Evolutionary conservation across 768 basidiomycete species (phyloP).

Genomic region (Boletus coccyginus): DNA sequence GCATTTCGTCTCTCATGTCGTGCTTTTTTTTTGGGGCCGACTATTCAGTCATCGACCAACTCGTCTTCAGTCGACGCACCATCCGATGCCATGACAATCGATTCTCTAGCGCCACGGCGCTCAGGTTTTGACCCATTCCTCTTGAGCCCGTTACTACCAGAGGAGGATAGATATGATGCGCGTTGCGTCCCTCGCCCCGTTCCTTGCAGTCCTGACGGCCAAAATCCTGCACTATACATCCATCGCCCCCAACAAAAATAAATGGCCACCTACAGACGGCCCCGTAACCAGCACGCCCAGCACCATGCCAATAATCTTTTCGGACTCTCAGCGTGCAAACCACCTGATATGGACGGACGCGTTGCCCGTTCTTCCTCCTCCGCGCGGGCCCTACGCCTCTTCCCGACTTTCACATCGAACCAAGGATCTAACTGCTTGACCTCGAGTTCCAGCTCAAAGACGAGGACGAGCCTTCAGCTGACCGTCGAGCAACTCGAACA

Average conservation of each 20-base stretch:
- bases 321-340: slow-evolving; percentile 8
- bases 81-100: slow-evolving; percentile 37
- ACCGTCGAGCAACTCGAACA: slow-evolving; percentile 93
- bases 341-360: slow-evolving; percentile 14
- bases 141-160: slow-evolving; percentile 49
- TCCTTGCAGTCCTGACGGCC: slow-evolving; percentile 4
- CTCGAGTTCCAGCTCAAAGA: slow-evolving; percentile 49
- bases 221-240: not conserved
- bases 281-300: slow-evolving; percentile 1
- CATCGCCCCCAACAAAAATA: slow-evolving; percentile 10
- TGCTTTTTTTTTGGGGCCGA: not conserved
- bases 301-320: not conserved
- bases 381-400: slow-evolving; percentile 59
- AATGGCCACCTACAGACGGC: slow-evolving; percentile 11
- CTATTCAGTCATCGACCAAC: not conserved
- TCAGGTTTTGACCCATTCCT: slow-evolving; percentile 51
- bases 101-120: slow-evolving; percentile 31
- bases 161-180: slow-evolving; percentile 22
- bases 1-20: no score
- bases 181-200: slow-evolving; percentile 21
- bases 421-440: slow-evolving; percentile 40
- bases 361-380: slow-evolving; percentile 12
- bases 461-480: slow-evolving; percentile 50
- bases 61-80: not conserved
- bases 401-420: slow-evolving; percentile 73